Evolutionary conservation across 2,329 filamentous ascomycete genomes (phyloP), one percentile per base, ranked within the genome.

Genomic region (Colletotrichum brevisporum): DNA sequence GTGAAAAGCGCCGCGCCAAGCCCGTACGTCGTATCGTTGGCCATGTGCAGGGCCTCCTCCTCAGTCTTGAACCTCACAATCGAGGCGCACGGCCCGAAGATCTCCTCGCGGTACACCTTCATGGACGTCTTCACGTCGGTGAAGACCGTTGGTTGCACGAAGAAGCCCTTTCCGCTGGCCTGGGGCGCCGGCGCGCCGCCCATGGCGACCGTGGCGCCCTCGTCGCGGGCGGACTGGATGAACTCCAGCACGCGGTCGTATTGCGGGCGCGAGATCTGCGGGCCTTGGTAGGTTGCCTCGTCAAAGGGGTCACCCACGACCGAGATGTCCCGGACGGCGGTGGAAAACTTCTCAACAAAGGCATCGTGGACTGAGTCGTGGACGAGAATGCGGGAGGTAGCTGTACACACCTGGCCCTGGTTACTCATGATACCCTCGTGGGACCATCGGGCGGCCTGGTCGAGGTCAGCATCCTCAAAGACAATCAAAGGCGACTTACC

Each of bases 301-400:
- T 84, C 83, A 76, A 92, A 92, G 0, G 89, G 90, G 74, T 92
- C 87, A 47, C 91, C 91, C 18, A 92, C 82, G 15, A 89, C 83
- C 60, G 85, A 89, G 31, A 86, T 83, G 54, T 83, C 79, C 59
- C 83, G 81, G 24, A 90, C 84, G 61, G 87, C 80, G 18, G 86
- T 81, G 67, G 86, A 88, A 80, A 92, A 91, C n/a, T 80, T 79
- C n/a, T 83, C 79, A 57, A 92, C 77, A 73, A 92, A 93, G 45
- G 86, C 81, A 31, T 91, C 88, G 69, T 88, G 84, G 55, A 89
- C 78, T 26, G 76, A 76, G 53, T 87, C 85, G 73, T 91, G 88
- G 13, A 91, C 88, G 4, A 90, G 78, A 15, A 91, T 83, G 36
- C 88, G 81, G 21, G 87, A 89, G 2, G 87, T 88, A 16, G 88